These are phyloP conservation scores for Marchantia paleacea DNA, from an alignment of 225 moss, liverwort and hornwort genomes.

Conservation along the genomic window DNA sequence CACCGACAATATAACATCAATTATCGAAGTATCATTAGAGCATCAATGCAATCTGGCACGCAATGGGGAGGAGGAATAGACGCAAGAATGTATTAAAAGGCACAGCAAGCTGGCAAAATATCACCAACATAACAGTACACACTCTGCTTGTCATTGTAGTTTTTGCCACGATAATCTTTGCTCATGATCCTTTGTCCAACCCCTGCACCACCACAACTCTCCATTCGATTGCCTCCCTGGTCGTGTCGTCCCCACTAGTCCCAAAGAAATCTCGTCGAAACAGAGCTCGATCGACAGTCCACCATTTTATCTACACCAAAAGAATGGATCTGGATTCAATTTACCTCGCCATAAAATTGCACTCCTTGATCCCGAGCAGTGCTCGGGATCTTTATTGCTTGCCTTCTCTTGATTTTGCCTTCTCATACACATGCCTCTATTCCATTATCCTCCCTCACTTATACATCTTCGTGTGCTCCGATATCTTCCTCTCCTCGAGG, in stretches of 20 bases:
- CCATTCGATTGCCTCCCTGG: not conserved
- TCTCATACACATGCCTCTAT: not conserved
- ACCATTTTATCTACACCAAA: not conserved
- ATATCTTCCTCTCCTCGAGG: not conserved
- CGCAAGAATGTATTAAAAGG: slow-evolving; percentile 1
- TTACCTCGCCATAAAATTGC: slow-evolving; percentile 1
- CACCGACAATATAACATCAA: not conserved
- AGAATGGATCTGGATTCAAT: not conserved
- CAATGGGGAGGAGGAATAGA: not conserved
- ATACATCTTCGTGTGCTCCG: not conserved
- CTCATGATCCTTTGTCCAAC: slow-evolving; percentile 15
- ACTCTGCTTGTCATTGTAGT: too few relatives aligned
- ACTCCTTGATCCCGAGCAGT: too few relatives aligned
- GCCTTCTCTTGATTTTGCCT: not conserved
- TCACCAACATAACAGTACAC: not conserved
- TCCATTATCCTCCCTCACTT: not conserved
- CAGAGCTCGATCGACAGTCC: not conserved
- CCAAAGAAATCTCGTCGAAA: not conserved
- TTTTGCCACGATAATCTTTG: not conserved
- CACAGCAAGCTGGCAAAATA: not conserved
- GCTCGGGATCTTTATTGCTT: too few relatives aligned
- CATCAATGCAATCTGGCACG: not conserved
- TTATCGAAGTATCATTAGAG: slow-evolving; percentile 8
- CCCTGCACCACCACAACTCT: not conserved
- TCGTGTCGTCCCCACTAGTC: too few relatives aligned